phyloP scores from a whole-genome alignment of 345 rosid genomes.

The Isatis tinctoria region DNA sequence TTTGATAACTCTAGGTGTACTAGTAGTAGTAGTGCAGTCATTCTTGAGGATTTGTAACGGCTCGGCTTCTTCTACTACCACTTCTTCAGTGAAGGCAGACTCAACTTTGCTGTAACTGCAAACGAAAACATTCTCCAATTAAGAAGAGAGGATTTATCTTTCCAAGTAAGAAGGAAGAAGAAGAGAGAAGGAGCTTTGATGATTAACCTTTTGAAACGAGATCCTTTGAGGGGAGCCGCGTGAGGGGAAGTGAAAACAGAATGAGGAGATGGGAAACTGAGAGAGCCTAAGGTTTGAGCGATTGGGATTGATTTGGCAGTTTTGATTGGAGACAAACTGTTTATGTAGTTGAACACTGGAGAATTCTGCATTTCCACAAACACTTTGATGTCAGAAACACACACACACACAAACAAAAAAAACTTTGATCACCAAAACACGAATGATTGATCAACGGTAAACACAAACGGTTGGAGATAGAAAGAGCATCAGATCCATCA shows the following conservation, averaged over 20 bases:
- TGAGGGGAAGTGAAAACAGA: conserved; percentile 92
- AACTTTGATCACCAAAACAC: no score
- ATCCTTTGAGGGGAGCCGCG: conserved; percentile 56
- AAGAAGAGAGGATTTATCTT: not conserved
- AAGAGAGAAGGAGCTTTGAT: not conserved
- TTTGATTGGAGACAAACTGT: conserved; percentile 87
- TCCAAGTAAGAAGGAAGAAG: not conserved
- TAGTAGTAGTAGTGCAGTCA: conserved; percentile 44
- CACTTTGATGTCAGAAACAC: not conserved
- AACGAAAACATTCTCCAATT: not conserved
- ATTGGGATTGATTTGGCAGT: conserved; percentile 55
- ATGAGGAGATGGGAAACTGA: conserved; percentile 65
- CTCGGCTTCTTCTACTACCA: conserved; percentile 39
- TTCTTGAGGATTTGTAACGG: conserved; percentile 38
- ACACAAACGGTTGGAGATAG: no score
- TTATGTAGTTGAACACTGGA: conserved; percentile 81
- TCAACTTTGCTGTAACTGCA: conserved; percentile 38
- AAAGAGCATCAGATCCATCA: no score
- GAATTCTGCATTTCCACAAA: conserved; percentile 62
- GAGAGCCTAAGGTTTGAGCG: conserved; percentile 65
- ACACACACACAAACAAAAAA: not conserved
- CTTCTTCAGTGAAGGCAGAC: conserved; percentile 31
- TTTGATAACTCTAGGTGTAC: conserved; percentile 33
- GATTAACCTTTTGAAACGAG: conserved; percentile 41
- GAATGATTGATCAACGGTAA: not conserved